Percentiles rank a stretch among this genome's conserved stretches.
These are phyloP conservation scores for Physaria fendleri DNA, from an alignment of 345 rosid species.

Conservation along the genomic window DNA sequence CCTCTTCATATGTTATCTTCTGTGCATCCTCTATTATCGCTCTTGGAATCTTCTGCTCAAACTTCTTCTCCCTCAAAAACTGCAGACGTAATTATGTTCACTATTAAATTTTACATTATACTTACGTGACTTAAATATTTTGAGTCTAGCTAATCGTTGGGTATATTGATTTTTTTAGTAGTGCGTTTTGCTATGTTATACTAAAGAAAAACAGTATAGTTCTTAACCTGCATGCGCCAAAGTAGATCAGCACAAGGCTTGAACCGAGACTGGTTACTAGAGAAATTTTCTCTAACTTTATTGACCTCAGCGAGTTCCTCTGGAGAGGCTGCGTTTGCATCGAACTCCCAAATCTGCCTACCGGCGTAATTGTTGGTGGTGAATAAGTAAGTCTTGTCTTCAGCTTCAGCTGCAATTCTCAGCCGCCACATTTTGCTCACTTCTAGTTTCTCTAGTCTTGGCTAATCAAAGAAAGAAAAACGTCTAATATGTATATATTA, in stretches of 20 bases:
- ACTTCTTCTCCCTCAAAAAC: not conserved
- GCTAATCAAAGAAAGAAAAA: no score
- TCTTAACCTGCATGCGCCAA: not conserved
- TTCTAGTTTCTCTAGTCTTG: no score
- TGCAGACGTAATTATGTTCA: no score
- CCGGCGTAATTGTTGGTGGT: constrained; percentile 30
- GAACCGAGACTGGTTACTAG: not conserved
- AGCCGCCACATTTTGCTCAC: constrained; percentile 36
- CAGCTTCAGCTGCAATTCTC: constrained; percentile 22
- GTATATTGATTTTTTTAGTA: no score
- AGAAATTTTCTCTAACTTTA: not conserved
- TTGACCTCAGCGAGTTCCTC: constrained; percentile 28
- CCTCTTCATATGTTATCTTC: not conserved
- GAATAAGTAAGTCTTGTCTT: constrained; percentile 21
- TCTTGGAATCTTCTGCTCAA: not conserved
- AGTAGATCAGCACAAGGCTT: constrained; percentile 1
- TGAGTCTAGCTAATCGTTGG: no score
- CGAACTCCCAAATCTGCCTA: constrained; percentile 33
- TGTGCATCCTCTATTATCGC: not conserved
- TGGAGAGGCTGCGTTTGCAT: constrained; percentile 20
- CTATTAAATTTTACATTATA: no score
- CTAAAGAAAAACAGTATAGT: no score
- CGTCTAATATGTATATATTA: no score
- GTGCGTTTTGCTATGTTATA: not conserved
- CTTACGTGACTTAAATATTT: no score